phyloP scores from a whole-genome alignment of 2,329 filamentous ascomycete species.

The Volutella citrinella region DNA sequence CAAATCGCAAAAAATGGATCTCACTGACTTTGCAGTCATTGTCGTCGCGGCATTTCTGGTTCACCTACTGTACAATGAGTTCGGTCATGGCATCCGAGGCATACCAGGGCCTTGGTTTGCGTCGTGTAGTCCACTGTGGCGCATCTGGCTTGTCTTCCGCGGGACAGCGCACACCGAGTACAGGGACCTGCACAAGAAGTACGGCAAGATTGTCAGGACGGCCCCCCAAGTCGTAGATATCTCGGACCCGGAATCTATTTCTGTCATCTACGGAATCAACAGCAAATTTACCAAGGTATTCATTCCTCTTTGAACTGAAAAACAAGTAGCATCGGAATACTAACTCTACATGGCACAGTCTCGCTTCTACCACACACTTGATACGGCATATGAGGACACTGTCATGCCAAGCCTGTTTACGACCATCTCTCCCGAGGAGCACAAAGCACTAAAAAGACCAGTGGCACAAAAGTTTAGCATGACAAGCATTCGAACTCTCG shows the following conservation, averaged over 20 bases:
- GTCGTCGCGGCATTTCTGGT: no score
- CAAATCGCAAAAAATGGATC: no score
- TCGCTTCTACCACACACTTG: conserved; percentile 3
- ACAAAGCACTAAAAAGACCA: conserved; percentile 9
- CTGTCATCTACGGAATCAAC: no score
- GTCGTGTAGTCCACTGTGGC: not conserved
- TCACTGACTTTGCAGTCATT: no score
- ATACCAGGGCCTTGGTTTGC: not conserved
- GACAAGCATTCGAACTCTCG: conserved; percentile 8
- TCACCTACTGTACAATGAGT: not conserved
- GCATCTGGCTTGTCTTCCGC: not conserved
- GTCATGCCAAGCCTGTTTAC: conserved; percentile 14
- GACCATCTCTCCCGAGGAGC: conserved; percentile 2
- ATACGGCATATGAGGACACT: conserved; percentile 2
- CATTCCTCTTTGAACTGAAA: no score
- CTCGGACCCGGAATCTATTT: no score
- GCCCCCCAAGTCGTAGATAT: conserved; percentile 17
- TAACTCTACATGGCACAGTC: conserved; percentile 8
- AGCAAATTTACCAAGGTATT: no score
- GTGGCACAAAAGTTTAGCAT: conserved; percentile 16
- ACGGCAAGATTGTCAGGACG: conserved; percentile 14
- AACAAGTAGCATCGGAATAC: no score
- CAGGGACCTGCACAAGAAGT: conserved; percentile 7
- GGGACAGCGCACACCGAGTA: not conserved
- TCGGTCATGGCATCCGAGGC: not conserved